These are phyloP conservation scores for Zostera marina DNA, from an alignment of 116 monocot genomes.

Conservation along the genomic window DNA sequence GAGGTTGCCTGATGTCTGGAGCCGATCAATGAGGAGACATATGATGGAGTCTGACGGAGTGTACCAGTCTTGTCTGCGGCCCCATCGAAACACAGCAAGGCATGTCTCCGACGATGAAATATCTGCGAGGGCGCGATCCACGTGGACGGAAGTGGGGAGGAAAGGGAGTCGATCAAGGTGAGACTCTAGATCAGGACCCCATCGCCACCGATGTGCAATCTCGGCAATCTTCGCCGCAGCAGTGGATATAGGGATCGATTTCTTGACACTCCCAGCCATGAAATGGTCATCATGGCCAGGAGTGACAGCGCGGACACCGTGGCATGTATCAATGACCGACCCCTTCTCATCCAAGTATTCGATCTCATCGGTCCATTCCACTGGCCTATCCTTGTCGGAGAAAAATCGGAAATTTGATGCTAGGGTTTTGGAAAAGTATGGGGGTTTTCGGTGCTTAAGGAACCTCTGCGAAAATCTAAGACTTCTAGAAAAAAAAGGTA, in stretches of 20 bases:
- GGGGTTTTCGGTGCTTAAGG: background rate
- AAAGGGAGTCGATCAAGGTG: conserved; percentile 56
- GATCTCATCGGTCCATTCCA: conserved; percentile 21
- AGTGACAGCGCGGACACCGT: conserved; percentile 9
- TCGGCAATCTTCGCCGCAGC: conserved; percentile 19
- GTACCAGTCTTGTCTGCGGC: conserved; percentile 59
- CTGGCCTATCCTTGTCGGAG: background rate
- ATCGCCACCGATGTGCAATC: conserved; percentile 48
- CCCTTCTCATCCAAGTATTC: conserved; percentile 22
- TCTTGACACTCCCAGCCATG: conserved; percentile 8
- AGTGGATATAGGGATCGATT: conserved; percentile 2
- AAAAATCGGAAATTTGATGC: background rate
- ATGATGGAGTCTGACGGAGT: conserved; percentile 21
- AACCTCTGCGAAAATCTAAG: background rate
- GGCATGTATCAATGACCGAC: conserved; percentile 11
- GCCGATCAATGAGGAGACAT: conserved; percentile 34
- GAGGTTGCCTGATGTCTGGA: conserved; percentile 21
- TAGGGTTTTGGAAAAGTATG: background rate
- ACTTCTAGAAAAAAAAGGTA: background rate
- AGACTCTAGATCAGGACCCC: conserved; percentile 74
- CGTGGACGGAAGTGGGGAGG: conserved; percentile 23
- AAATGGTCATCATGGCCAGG: conserved; percentile 11
- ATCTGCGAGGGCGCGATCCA: conserved; percentile 36
- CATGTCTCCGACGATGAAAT: conserved; percentile 31
- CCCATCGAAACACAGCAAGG: conserved; percentile 71